These are phyloP conservation scores for Buddleja alternifolia DNA, from an alignment of 257 asterid genomes.

Conservation along the genomic window DNA sequence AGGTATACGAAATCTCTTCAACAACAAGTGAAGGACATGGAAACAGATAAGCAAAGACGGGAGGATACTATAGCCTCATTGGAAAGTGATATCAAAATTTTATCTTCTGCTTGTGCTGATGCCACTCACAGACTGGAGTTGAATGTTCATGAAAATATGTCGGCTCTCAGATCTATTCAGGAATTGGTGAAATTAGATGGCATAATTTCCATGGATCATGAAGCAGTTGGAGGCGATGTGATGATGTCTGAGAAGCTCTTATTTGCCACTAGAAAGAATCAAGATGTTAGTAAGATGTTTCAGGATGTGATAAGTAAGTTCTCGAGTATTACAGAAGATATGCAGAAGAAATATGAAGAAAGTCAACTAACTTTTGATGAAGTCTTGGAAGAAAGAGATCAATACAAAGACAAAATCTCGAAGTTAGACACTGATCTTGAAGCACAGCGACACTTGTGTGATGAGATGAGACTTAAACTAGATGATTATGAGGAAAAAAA, in stretches of 20 bases:
- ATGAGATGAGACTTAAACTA: constrained; percentile 47
- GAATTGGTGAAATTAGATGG: constrained; percentile 44
- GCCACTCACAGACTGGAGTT: constrained; percentile 59
- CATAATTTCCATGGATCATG: constrained; percentile 35
- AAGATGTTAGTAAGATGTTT: constrained; percentile 47
- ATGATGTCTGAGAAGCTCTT: constrained; percentile 65
- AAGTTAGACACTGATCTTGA: constrained; percentile 69
- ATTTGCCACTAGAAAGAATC: constrained; percentile 55
- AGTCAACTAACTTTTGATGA: constrained; percentile 45
- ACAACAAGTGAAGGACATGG: constrained; percentile 52
- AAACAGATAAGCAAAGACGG: constrained; percentile 54
- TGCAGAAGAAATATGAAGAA: constrained; percentile 58
- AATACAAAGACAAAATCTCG: constrained; percentile 45
- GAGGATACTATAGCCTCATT: constrained; percentile 47
- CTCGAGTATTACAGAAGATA: constrained; percentile 41
- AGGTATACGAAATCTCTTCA: constrained; percentile 54
- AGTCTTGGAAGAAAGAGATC: constrained; percentile 63
- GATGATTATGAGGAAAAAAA: constrained; percentile 56
- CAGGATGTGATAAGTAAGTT: constrained; percentile 45
- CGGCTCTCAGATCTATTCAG: constrained; percentile 45
- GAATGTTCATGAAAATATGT: constrained; percentile 42
- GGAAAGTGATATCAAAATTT: constrained; percentile 56
- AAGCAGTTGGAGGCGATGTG: constrained; percentile 38
- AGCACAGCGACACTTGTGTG: constrained; percentile 44
- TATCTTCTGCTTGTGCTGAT: constrained; percentile 69